phyloP scores from a whole-genome alignment of 2,329 filamentous ascomycete genomes.

The Pyricularia sp. region DNA sequence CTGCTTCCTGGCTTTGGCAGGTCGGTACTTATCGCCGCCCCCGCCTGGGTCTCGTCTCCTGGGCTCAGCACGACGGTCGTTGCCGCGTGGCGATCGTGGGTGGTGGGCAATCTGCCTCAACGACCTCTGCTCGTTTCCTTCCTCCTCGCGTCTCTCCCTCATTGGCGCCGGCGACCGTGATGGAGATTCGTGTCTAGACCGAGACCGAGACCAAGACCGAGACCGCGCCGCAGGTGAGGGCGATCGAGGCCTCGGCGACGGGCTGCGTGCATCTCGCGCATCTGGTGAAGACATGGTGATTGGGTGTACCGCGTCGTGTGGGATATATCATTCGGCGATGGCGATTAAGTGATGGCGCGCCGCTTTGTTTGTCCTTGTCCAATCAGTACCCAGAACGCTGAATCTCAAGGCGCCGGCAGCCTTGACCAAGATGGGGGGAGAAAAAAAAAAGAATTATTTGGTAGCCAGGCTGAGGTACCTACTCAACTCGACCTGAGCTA shows the following conservation, averaged over 20 bases:
- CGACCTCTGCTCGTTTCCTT: slow-evolving; percentile 7
- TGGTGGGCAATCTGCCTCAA: not conserved
- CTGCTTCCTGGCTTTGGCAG: slow-evolving; percentile 13
- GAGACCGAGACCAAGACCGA: not conserved
- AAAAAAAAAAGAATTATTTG: not conserved
- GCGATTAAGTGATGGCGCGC: not conserved
- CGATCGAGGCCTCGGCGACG: slow-evolving; percentile 3
- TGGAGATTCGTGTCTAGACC: slow-evolving; percentile 8
- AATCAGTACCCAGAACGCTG: not conserved
- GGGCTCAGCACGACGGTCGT: slow-evolving; percentile 12
- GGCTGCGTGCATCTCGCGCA: slow-evolving; percentile 1
- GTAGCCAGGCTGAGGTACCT: not conserved
- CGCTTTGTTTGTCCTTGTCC: no score
- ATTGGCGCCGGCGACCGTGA: slow-evolving; percentile 1
- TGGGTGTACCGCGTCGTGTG: not conserved
- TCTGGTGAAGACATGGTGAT: not conserved
- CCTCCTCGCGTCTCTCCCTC: slow-evolving; percentile 6
- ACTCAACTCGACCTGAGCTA: not conserved
- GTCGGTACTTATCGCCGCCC: slow-evolving; percentile 35
- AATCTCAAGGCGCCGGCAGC: not conserved
- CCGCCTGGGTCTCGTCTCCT: not conserved
- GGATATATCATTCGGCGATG: not conserved
- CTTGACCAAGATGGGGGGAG: not conserved
- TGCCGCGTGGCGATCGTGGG: not conserved
- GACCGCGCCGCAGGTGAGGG: not conserved